A percentile compares a stretch with the other conserved stretches of the same genome.
These are phyloP conservation scores for Allantophomopsis cytisporea DNA, from an alignment of 2,329 filamentous ascomycete genomes.

Conservation along the genomic window DNA sequence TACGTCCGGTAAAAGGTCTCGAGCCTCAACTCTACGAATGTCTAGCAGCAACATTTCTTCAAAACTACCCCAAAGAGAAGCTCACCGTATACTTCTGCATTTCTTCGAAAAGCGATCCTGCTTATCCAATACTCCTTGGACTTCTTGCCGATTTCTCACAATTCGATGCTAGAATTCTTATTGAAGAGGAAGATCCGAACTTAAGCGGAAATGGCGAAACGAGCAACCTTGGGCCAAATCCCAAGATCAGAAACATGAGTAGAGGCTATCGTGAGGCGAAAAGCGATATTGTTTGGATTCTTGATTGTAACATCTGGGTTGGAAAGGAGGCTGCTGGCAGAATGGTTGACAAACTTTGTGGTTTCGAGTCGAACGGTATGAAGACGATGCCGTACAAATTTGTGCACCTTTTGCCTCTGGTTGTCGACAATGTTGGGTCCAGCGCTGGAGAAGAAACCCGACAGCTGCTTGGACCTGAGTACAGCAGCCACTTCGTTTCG, in stretches of 20 bases:
- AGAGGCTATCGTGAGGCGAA: conserved; percentile 80
- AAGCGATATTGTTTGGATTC: conserved; percentile 82
- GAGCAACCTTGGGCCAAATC: conserved; percentile 72
- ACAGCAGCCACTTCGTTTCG: conserved; percentile 9
- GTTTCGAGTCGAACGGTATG: conserved; percentile 37
- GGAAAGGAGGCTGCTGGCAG: conserved; percentile 64
- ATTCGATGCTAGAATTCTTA: conserved; percentile 57
- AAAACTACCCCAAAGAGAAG: conserved; percentile 65
- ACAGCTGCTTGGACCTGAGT: conserved; percentile 8
- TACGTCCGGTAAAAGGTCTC: conserved; percentile 85
- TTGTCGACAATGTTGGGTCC: conserved; percentile 54
- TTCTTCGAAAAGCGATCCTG: conserved; percentile 59
- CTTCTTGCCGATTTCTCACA: conserved; percentile 61
- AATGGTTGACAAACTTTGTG: conserved; percentile 81
- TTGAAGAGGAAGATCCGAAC: conserved; percentile 71
- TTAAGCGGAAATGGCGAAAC: conserved; percentile 40
- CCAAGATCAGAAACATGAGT: conserved; percentile 97
- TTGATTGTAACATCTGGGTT: conserved; percentile 96
- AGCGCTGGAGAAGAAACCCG: conserved; percentile 11
- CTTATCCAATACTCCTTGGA: conserved; percentile 58
- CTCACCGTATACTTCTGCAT: conserved; percentile 77
- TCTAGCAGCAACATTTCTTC: conserved; percentile 71
- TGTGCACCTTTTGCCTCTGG: conserved; percentile 84
- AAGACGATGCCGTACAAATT: conserved; percentile 62
- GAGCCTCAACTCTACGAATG: conserved; percentile 89